phyloP scores from a whole-genome alignment of 139 green algal species.

The Nannochloris sp. region DNA sequence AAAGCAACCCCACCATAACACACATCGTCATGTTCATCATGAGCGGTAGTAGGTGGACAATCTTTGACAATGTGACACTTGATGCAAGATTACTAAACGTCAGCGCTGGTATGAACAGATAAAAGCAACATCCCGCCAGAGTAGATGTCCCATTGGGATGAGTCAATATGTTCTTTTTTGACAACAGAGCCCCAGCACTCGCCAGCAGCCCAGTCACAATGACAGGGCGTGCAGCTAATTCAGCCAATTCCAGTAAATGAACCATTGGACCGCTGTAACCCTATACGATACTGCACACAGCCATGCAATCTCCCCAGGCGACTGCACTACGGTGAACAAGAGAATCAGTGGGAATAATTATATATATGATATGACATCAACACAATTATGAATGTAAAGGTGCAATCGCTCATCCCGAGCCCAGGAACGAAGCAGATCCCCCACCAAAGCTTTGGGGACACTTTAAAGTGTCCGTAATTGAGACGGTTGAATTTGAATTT shows the following conservation, averaged over 20 bases:
- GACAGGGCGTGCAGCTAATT: conserved; percentile 15
- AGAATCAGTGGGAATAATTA: no score
- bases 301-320: no score
- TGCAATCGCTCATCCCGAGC: no score
- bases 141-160: background rate
- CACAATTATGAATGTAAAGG: no score
- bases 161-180: conserved; percentile 2
- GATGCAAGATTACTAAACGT: conserved; percentile 19
- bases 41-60: conserved; percentile 25
- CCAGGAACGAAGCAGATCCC: no score
- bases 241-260: conserved; percentile 2
- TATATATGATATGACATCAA: no score
- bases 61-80: conserved; percentile 7
- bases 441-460: no score
- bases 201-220: conserved; percentile 13
- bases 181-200: conserved; percentile 5
- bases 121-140: conserved; percentile 14
- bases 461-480: no score
- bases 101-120: conserved; percentile 16
- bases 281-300: no score
- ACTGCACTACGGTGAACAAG: no score
- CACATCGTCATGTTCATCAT: conserved; percentile 22
- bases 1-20: conserved; percentile 6
- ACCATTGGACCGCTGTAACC: background rate
- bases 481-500: no score